Percentiles rank a stretch among this genome's conserved stretches.
These are phyloP conservation scores for Galeopsis tetrahit DNA, from an alignment of 257 asterid genomes.

Conservation along the genomic window DNA sequence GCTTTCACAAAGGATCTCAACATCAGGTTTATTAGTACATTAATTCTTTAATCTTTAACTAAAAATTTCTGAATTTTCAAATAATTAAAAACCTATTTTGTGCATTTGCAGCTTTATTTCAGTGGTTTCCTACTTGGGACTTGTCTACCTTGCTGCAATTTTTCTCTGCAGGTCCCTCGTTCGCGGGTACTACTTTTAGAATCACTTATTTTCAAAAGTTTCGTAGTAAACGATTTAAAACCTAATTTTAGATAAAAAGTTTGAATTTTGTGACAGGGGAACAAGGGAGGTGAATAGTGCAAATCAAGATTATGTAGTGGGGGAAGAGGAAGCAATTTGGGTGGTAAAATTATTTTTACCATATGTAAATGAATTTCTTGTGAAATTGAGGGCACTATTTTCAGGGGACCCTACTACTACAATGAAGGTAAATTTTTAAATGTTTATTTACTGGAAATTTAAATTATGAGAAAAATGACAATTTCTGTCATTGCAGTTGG, in stretches of 20 bases:
- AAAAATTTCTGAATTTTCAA: background rate
- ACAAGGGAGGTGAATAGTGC: slow-evolving; percentile 36
- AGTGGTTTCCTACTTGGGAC: slow-evolving; percentile 77
- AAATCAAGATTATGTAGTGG: slow-evolving; percentile 58
- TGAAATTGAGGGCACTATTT: slow-evolving; percentile 81
- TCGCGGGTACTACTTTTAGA: slow-evolving; percentile 54
- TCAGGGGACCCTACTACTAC: slow-evolving; percentile 98
- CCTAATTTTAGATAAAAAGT: no score
- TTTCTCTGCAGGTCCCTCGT: slow-evolving; percentile 79
- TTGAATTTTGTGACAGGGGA: slow-evolving; percentile 44
- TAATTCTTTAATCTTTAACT: background rate
- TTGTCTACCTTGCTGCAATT: slow-evolving; percentile 80
- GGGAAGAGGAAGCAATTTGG: slow-evolving; percentile 90
- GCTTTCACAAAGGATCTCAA: slow-evolving; percentile 75
- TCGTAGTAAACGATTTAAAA: no score
- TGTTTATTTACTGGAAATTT: background rate
- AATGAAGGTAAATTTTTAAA: slow-evolving; percentile 64
- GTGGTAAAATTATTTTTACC: slow-evolving; percentile 67
- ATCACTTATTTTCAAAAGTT: background rate
- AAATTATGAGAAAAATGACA: slow-evolving; percentile 33
- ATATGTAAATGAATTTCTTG: slow-evolving; percentile 67
- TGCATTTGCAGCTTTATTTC: slow-evolving; percentile 73
- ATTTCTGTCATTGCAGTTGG: slow-evolving; percentile 63
- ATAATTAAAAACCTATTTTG: slow-evolving; percentile 7
- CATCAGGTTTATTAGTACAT: slow-evolving; percentile 59